Conservation (phyloP, 169 alveolate genomes). For the Amoebophrya sp. region DNA sequence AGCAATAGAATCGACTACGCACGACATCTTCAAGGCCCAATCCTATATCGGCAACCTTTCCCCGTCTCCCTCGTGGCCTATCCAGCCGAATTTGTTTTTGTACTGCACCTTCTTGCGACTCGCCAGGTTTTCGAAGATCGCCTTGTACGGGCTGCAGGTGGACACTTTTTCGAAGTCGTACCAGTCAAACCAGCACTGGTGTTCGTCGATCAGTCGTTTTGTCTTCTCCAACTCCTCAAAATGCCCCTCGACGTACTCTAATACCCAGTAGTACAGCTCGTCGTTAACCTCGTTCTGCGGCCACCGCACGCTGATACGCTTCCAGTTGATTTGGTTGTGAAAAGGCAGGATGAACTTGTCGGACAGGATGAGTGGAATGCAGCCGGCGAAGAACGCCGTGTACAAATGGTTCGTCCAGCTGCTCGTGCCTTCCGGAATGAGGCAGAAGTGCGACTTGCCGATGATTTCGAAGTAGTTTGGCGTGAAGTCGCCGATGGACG, state of each 20-base stretch:
- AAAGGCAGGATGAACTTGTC: neutral
- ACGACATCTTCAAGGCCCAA: too few species aligned
- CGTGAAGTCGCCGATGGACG: neutral
- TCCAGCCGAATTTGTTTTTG: neutral
- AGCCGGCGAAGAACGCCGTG: neutral
- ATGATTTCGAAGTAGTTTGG: neutral
- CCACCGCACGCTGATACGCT: neutral
- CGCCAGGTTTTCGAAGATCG: neutral
- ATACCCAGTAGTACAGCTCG: neutral
- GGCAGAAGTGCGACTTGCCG: slow-evolving; percentile 1
- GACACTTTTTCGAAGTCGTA: neutral
- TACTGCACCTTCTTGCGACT: neutral
- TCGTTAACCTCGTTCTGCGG: neutral
- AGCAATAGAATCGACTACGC: too few species aligned
- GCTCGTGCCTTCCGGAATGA: neutral
- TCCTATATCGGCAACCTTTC: too few species aligned
- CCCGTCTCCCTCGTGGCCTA: neutral
- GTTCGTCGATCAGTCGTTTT: neutral
- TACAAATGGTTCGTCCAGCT: slow-evolving; percentile 22
- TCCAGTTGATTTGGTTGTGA: neutral
- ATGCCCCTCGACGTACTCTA: neutral
- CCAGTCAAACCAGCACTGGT: neutral
- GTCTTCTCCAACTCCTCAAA: neutral
- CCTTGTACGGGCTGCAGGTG: neutral
- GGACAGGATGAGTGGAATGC: neutral